These are phyloP conservation scores for Clausena lansium DNA, from an alignment of 345 rosid species.

Conservation along the genomic window DNA sequence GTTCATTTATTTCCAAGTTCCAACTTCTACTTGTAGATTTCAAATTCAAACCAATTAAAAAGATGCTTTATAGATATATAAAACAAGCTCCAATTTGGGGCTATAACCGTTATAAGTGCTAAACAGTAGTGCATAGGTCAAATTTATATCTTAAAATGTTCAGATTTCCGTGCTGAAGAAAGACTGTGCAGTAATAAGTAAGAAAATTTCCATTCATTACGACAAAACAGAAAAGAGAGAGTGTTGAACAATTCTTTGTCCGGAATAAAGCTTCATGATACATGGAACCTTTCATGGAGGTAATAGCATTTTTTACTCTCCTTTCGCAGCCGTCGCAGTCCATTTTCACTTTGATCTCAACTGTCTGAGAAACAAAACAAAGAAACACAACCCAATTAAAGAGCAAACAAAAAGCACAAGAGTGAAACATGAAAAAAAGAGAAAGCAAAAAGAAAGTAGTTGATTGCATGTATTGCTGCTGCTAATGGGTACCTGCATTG, in stretches of 20 bases:
- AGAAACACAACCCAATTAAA: not conserved
- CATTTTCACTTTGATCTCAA: constrained; percentile 96
- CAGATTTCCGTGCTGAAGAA: too few relatives aligned
- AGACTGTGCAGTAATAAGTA: too few relatives aligned
- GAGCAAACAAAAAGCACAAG: not conserved
- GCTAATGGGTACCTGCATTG: constrained; percentile 67
- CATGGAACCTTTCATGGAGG: constrained; percentile 65
- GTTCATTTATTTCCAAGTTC: not conserved
- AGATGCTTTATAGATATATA: not conserved
- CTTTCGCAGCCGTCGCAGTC: constrained; percentile 99
- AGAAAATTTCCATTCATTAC: too few relatives aligned
- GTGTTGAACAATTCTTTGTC: not conserved
- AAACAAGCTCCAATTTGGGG: too few relatives aligned
- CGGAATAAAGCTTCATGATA: not conserved
- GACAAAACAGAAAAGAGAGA: too few relatives aligned
- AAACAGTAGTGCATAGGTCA: too few relatives aligned
- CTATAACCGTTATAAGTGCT: too few relatives aligned
- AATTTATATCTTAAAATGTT: too few relatives aligned
- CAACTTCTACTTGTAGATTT: not conserved
- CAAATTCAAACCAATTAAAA: not conserved
- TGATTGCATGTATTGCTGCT: not conserved
- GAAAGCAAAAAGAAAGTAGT: too few relatives aligned
- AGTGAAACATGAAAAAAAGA: not conserved
- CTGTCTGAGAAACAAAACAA: constrained; percentile 51
- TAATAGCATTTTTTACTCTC: constrained; percentile 70